A percentile compares a stretch with the other conserved stretches of the same genome.
Conservation (phyloP, 108 stramenopile genomes). For the Bacterosira constricta region DNA sequence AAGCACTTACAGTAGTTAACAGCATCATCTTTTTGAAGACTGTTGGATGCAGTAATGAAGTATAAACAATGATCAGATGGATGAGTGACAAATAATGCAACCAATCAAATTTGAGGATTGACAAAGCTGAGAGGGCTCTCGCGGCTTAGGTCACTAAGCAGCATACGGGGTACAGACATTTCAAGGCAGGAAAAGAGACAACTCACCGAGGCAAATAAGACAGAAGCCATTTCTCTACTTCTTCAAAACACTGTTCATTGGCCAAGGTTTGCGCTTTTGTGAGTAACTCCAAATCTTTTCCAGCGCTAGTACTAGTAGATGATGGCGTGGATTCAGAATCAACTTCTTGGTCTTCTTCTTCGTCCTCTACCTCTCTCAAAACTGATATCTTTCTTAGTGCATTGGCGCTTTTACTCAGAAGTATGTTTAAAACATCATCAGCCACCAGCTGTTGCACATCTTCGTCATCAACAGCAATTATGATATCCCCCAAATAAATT, state of each 20-base stretch:
- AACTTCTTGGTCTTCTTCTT: background rate
- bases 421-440: conserved; percentile 11
- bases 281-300: background rate
- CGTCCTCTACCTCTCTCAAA: background rate
- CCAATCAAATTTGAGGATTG: no score
- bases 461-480: conserved; percentile 72
- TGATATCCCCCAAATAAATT: conserved; percentile 63
- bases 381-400: conserved; percentile 11
- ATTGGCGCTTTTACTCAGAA: conserved; percentile 6
- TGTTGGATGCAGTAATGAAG: no score
- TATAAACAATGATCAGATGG: no score
- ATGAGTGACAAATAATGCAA: no score
- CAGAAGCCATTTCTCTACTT: conserved; percentile 26
- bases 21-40: conserved; percentile 25
- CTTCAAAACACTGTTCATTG: conserved; percentile 9
- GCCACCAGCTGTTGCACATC: conserved; percentile 39
- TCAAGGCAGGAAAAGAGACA: no score
- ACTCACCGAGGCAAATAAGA: conserved; percentile 33
- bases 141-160: no score
- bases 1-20: conserved; percentile 18
- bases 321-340: no score
- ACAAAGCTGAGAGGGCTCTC: no score
- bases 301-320: no score
- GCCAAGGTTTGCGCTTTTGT: background rate
- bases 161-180: background rate